phyloP scores from a whole-genome alignment of 2,329 filamentous ascomycete genomes.

The Nannizziopsis arthrosporioides region DNA sequence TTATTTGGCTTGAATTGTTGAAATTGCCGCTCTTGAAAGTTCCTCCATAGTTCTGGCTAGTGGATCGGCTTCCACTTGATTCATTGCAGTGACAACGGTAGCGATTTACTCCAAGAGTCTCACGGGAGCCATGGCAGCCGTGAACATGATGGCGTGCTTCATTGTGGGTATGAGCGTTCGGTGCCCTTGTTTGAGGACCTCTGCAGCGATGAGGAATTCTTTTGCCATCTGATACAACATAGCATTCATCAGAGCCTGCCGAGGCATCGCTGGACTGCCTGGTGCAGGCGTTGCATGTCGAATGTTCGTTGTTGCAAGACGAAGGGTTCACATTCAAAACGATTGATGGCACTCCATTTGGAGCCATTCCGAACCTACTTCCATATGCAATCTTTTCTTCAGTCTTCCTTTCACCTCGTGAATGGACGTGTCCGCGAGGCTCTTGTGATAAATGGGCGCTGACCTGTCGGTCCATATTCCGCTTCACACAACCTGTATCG shows the following conservation, averaged over 20 bases:
- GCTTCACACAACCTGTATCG: background rate
- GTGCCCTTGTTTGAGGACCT: constrained; percentile 2
- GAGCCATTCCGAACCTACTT: background rate
- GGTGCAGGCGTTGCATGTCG: constrained; percentile 2
- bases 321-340: constrained; percentile 15
- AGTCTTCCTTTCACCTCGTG: background rate
- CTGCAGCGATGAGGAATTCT: constrained; percentile 9
- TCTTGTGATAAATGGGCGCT: too few species aligned
- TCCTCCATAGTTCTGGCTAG: background rate
- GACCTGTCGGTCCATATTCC: background rate
- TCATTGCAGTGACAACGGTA: background rate
- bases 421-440: background rate
- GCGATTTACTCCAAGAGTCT: background rate
- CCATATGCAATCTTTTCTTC: background rate
- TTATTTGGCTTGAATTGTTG: background rate
- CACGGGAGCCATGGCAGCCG: background rate
- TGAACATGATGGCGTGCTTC: background rate
- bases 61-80: background rate
- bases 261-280: background rate
- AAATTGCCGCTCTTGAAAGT: background rate
- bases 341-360: constrained; percentile 12
- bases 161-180: background rate
- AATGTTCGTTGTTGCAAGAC: background rate
- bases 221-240: constrained; percentile 15
- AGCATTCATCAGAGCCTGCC: constrained; percentile 11